Evolutionary conservation across 306 rosid species (phyloP).

Genomic region (Prunus davidiana): DNA sequence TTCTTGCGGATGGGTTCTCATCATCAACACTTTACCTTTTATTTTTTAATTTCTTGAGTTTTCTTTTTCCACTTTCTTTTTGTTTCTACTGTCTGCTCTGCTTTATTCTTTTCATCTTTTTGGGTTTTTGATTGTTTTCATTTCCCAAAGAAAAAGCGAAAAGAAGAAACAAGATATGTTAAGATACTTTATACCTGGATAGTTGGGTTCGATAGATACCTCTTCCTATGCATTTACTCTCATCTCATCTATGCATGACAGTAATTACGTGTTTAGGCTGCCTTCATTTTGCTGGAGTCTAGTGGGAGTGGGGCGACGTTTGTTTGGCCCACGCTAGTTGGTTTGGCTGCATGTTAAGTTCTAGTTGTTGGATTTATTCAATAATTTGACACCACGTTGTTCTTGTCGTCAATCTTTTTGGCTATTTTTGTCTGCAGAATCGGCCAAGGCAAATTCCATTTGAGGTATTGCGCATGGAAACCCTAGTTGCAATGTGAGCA

Average conservation of each 20-base stretch:
- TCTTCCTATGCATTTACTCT: background rate
- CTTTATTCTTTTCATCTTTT: constrained; percentile 22
- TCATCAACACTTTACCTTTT: constrained; percentile 27
- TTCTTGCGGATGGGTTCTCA: constrained; percentile 36
- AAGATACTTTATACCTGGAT: background rate
- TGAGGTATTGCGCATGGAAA: background rate
- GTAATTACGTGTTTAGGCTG: background rate
- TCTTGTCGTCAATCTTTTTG: background rate
- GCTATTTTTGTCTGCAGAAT: background rate
- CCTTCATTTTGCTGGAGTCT: background rate
- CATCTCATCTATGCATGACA: too few relatives aligned
- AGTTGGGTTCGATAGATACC: background rate
- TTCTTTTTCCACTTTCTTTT: constrained; percentile 22
- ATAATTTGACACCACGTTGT: background rate
- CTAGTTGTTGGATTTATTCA: background rate
- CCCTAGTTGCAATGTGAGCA: background rate
- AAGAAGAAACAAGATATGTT: background rate
- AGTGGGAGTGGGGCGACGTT: background rate
- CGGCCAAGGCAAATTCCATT: background rate
- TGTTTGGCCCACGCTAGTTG: background rate
- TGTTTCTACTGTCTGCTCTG: constrained; percentile 14
- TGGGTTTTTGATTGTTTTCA: background rate
- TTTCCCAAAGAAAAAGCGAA: constrained; percentile 3
- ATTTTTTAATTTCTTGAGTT: constrained; percentile 11
- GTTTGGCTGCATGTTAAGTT: background rate